Evolutionary conservation across 257 asterid species (phyloP).

Genomic region (Solanum boliviense): DNA sequence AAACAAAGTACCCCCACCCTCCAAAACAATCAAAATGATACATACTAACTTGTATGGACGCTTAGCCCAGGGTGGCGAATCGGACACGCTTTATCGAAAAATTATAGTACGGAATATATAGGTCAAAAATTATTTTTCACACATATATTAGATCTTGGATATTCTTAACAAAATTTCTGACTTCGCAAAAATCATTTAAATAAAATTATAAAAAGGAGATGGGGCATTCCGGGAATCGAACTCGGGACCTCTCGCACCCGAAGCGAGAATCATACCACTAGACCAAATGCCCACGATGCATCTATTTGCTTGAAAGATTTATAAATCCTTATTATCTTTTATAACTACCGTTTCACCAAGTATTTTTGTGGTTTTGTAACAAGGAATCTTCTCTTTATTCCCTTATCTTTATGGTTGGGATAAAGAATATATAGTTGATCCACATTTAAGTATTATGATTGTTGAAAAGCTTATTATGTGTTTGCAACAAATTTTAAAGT

Average conservation of each 20-base stretch:
- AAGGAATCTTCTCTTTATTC: not conserved
- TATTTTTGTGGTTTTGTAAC: not conserved
- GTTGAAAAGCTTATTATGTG: not conserved
- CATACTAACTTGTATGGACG: not conserved
- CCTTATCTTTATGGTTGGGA: not conserved
- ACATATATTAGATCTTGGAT: too few species aligned
- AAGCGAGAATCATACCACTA: slow-evolving; percentile 85
- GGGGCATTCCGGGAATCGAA: slow-evolving; percentile 67
- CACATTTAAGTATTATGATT: not conserved
- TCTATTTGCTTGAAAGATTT: not conserved
- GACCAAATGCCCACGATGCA: slow-evolving; percentile 22
- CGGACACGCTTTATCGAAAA: not conserved
- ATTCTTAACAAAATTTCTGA: too few species aligned
- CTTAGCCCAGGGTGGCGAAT: not conserved
- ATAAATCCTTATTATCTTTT: too few species aligned
- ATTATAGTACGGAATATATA: too few species aligned
- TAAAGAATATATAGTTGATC: not conserved
- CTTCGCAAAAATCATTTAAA: not conserved
- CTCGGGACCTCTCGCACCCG: slow-evolving; percentile 78
- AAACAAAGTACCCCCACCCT: too few species aligned
- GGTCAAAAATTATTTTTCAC: too few species aligned
- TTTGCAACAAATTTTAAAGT: not conserved
- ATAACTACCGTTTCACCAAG: not conserved
- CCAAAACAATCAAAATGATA: too few species aligned
- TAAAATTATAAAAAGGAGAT: too few species aligned